Percentiles rank a stretch among this genome's conserved stretches.
These are phyloP conservation scores for Crotalaria pallida DNA, from an alignment of 306 rosid species.

Conservation along the genomic window DNA sequence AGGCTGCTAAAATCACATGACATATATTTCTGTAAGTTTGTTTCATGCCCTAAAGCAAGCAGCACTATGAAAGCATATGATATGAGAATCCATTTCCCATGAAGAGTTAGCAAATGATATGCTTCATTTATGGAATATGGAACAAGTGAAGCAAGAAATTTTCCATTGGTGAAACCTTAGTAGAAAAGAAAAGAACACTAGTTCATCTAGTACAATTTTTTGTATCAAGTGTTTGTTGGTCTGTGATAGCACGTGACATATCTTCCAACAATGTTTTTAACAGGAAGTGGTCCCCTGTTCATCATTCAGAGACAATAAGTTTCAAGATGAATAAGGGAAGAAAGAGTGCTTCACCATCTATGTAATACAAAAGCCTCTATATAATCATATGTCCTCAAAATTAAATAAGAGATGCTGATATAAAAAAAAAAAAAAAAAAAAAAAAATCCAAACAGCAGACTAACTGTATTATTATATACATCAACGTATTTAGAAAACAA, in stretches of 20 bases:
- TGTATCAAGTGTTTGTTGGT: conserved; percentile 33
- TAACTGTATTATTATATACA: neutral
- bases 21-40: neutral
- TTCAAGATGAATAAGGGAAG: neutral
- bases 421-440: neutral
- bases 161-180: conserved; percentile 8
- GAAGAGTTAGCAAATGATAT: conserved; percentile 8
- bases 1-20: neutral
- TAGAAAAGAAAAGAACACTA: conserved; percentile 4
- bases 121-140: neutral
- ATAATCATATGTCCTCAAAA: neutral
- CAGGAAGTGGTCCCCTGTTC: conserved; percentile 47
- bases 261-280: conserved; percentile 40
- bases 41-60: neutral
- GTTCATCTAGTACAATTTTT: neutral
- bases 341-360: neutral
- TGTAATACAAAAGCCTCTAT: neutral
- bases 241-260: conserved; percentile 31
- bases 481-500: neutral
- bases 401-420: neutral
- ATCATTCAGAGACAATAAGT: conserved; percentile 10
- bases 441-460: neutral
- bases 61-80: neutral
- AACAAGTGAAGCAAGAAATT: conserved; percentile 1
- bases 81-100: conserved; percentile 19